Evolutionary conservation across 2,329 filamentous ascomycete species (phyloP).

Genomic region (Annulohypoxylon truncatum): DNA sequence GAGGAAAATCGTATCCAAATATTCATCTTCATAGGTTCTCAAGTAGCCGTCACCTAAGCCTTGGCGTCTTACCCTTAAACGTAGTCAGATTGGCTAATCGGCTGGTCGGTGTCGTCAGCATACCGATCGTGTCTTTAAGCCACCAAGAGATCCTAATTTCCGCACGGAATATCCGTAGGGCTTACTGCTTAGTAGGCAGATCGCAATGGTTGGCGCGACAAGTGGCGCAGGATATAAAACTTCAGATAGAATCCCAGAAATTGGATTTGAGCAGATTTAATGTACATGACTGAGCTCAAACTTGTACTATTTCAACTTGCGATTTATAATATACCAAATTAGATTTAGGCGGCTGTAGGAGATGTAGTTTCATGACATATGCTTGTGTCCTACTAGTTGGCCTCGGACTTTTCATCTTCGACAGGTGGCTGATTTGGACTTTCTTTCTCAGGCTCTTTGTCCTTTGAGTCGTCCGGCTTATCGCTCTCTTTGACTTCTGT

Average conservation of each 20-base stretch:
- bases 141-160: not conserved
- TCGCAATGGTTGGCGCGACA: not conserved
- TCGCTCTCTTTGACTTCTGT: not conserved
- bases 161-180: not conserved
- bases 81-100: slow-evolving; percentile 2
- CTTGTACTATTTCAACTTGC: not conserved
- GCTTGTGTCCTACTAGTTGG: not conserved
- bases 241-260: not conserved
- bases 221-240: not conserved
- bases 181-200: not conserved
- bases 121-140: not conserved
- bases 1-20: not conserved
- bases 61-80: slow-evolving; percentile 6
- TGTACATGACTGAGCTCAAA: not conserved
- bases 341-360: not conserved
- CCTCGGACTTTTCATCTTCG: slow-evolving; percentile 13
- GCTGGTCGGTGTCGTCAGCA: not conserved
- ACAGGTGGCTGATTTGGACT: slow-evolving; percentile 6
- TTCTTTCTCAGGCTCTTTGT: slow-evolving; percentile 10
- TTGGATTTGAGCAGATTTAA: not conserved
- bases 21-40: not conserved
- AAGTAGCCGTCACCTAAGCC: not conserved
- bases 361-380: not conserved
- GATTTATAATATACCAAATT: not conserved
- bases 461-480: not conserved